Percentiles rank a stretch among this genome's conserved stretches.
phyloP scores from a whole-genome alignment of 179 eudicot species.

The Beta lomatogona region DNA sequence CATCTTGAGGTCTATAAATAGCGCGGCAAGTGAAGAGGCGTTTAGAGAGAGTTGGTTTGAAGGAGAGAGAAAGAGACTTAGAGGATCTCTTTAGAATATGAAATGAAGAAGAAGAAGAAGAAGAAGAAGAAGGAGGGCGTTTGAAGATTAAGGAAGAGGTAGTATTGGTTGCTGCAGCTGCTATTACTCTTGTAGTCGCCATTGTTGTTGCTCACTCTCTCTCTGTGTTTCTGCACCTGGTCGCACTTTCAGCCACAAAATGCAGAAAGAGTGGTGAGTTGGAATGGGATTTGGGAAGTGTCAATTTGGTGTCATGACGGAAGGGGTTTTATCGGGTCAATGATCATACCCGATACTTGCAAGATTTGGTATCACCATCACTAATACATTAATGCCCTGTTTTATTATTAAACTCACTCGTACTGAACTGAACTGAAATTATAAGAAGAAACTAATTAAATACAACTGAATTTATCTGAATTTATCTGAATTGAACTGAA shows the following conservation, averaged over 20 bases:
- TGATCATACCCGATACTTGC: too few species aligned
- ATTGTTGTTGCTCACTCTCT: constrained; percentile 23
- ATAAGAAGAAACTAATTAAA: too few species aligned
- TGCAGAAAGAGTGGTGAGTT: neutral
- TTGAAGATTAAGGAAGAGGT: constrained; percentile 50
- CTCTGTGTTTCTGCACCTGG: constrained; percentile 13
- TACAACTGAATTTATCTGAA: too few species aligned
- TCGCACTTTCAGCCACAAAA: constrained; percentile 19
- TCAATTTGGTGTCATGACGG: neutral
- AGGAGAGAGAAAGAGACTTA: constrained; percentile 28
- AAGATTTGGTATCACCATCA: too few species aligned
- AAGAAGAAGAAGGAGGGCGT: constrained; percentile 32
- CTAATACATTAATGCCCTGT: too few species aligned
- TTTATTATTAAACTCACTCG: too few species aligned
- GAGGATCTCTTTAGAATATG: constrained; percentile 30
- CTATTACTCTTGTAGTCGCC: constrained; percentile 51
- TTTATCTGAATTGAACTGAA: too few species aligned
- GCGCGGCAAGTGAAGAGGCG: constrained; percentile 58
- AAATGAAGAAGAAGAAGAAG: constrained; percentile 26
- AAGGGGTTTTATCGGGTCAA: constrained; percentile 2
- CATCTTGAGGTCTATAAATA: constrained; percentile 53
- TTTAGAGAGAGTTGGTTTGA: constrained; percentile 43
- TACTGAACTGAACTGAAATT: too few species aligned
- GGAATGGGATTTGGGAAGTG: neutral
- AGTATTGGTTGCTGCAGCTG: constrained; percentile 39